Percentiles rank a stretch among this genome's conserved stretches.
phyloP scores from a whole-genome alignment of 106 monocot genomes.

The Dendrobium catenatum region DNA sequence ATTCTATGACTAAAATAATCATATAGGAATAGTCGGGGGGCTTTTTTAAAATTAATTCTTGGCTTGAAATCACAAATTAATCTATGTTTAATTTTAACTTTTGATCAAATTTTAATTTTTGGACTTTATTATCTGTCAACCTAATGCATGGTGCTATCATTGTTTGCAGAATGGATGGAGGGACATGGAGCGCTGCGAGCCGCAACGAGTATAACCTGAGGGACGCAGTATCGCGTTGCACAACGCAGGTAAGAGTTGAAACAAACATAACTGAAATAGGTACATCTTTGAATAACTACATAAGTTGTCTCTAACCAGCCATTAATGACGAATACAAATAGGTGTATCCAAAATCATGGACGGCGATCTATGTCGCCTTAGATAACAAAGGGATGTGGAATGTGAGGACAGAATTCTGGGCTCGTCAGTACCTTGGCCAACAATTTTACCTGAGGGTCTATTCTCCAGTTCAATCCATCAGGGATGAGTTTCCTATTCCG shows the following conservation, averaged over 20 bases:
- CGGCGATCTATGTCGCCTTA: conserved; percentile 38
- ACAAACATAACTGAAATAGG: background rate
- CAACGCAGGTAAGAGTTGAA: conserved; percentile 31
- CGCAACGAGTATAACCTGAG: conserved; percentile 40
- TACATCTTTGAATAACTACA: background rate
- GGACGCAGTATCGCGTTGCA: conserved; percentile 62
- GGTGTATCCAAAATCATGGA: conserved; percentile 64
- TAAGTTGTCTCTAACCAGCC: background rate
- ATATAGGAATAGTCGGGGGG: no score
- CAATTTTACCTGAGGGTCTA: conserved; percentile 41
- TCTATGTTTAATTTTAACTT: background rate
- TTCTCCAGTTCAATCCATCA: conserved; percentile 25
- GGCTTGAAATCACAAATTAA: no score
- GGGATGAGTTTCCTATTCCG: conserved; percentile 50
- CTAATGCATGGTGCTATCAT: no score
- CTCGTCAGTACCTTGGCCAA: conserved; percentile 47
- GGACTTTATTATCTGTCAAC: background rate
- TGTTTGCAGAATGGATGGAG: conserved; percentile 54
- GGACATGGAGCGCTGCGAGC: conserved; percentile 35
- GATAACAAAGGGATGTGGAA: conserved; percentile 78
- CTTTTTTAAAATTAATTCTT: background rate
- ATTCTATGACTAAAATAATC: no score
- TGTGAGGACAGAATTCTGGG: conserved; percentile 55
- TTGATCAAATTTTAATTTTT: background rate
- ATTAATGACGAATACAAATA: conserved; percentile 1